These are phyloP conservation scores for Scheffersomyces lignosus DNA, from an alignment of 805 yeast genomes.

Conservation along the genomic window DNA sequence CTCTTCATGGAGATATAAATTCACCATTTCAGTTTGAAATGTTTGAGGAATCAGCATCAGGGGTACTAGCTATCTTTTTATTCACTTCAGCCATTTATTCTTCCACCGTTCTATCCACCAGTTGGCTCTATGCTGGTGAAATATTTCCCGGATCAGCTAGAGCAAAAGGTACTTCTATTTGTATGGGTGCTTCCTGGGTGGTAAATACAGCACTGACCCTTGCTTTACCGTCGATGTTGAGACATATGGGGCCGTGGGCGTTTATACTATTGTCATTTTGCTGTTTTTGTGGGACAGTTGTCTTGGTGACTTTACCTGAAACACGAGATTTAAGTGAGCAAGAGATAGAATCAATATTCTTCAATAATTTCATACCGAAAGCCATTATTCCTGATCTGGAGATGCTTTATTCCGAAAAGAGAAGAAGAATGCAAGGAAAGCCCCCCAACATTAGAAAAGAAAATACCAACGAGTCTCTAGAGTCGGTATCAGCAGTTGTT, in stretches of 20 bases:
- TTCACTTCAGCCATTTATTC: conserved; percentile 48
- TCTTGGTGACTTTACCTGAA: conserved; percentile 44
- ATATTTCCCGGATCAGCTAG: conserved; percentile 46
- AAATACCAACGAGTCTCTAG: no score
- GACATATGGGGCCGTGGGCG: conserved; percentile 36
- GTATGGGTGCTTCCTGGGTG: conserved; percentile 49
- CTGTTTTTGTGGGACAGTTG: conserved; percentile 29
- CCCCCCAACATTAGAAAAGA: no score
- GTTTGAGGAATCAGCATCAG: conserved; percentile 39
- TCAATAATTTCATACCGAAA: not conserved
- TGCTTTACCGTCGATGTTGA: conserved; percentile 39
- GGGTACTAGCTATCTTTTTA: conserved; percentile 44
- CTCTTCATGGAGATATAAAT: conserved; percentile 28
- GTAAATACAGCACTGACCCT: conserved; percentile 37
- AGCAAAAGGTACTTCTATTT: conserved; percentile 46
- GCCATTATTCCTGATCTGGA: no score
- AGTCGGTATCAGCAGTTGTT: no score
- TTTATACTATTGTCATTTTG: conserved; percentile 38
- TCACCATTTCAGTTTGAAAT: conserved; percentile 35
- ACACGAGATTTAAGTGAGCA: conserved; percentile 31
- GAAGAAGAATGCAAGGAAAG: no score
- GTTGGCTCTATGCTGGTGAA: conserved; percentile 53
- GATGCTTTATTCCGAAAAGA: no score
- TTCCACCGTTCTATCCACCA: conserved; percentile 45
- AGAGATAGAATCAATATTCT: conserved; percentile 16